Evolutionary conservation across 345 rosid genomes (phyloP).

Genomic region (Microthlaspi erraticum): DNA sequence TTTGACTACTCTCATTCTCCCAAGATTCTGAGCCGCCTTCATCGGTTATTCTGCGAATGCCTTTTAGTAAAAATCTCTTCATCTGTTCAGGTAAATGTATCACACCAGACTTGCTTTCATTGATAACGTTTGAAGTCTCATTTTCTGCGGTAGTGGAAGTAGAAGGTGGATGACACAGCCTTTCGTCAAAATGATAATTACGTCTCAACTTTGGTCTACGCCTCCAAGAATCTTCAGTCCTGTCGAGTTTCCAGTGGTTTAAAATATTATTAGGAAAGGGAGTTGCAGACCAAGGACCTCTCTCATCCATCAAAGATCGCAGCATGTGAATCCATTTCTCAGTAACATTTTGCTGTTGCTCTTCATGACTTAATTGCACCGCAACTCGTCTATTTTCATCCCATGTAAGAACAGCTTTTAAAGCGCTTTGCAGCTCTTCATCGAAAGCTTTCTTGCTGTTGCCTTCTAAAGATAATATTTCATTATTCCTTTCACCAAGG

Average conservation of each 20-base stretch:
- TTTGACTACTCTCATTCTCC: conserved; percentile 63
- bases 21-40: conserved; percentile 71
- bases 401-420: conserved; percentile 69
- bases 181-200: conserved; percentile 91
- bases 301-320: conserved; percentile 90
- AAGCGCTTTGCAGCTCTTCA: conserved; percentile 70
- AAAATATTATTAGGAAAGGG: conserved; percentile 80
- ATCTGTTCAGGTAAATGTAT: conserved; percentile 97
- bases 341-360: conserved; percentile 85
- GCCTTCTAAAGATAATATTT: conserved; percentile 59
- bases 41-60: conserved; percentile 80
- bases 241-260: conserved; percentile 92
- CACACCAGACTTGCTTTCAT: conserved; percentile 66
- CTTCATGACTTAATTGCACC: conserved; percentile 73
- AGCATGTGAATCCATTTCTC: conserved; percentile 97
- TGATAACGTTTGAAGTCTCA: conserved; percentile 51
- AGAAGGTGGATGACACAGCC: conserved; percentile 72
- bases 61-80: conserved; percentile 89
- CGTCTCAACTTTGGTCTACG: conserved; percentile 90
- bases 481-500: conserved; percentile 66
- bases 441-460: conserved; percentile 67
- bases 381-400: conserved; percentile 81
- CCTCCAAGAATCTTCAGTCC: conserved; percentile 96
- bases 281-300: conserved; percentile 99
- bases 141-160: conserved; percentile 47